Evolutionary conservation across 1,284 basidiomycete species (phyloP), one percentile per base, ranked within the genome.

Genomic region (Microstroma glucosiphilum): DNA sequence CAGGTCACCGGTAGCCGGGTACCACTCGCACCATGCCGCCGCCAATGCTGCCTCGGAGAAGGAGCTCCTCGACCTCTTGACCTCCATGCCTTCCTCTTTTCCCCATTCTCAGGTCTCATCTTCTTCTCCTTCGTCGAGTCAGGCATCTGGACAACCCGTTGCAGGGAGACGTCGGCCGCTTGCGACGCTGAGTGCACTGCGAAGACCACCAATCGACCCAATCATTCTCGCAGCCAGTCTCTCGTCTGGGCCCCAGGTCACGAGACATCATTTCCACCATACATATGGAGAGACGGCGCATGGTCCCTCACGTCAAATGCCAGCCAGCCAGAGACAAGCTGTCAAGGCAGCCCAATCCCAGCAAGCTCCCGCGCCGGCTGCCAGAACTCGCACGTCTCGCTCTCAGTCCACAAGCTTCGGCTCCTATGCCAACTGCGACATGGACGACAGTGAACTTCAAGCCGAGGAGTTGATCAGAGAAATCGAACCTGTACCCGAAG

Each of bases 241-340:
- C 7, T 68, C 63, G 58, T 73, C 73, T 2, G 72, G 71, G 21
- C 76, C 74, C 2, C 71, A 76, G 26, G 68, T 76, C 58, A 77
- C 74, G 23, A 64, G 74, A 6, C 74, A 75, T 60, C 76, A 77
- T 46, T 77, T 76, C 54, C 72, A 76, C 56, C 75, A 77, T 57
- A 66, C 71, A 0, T 75, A 70, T 46, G 67, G 67, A 37, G 60
- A 64, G 40, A 62, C 63, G 58, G 60, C 56, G 4, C 64, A 67
- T 12, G 55, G 61, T 19, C 68, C 65, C 15, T 69, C 67, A 11
- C 70, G 68, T 57, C 74, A 76, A 62, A 76, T 73, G 75, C 68
- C 66, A 21, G 63, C 67, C 2, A 70, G 66, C 53, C 68, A 72
- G 60, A 63, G 70, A 8, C 21, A 60, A 23, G 40, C 25, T 17